phyloP scores from a whole-genome alignment of 1,139 yeast species.

The Pichia sp. region DNA sequence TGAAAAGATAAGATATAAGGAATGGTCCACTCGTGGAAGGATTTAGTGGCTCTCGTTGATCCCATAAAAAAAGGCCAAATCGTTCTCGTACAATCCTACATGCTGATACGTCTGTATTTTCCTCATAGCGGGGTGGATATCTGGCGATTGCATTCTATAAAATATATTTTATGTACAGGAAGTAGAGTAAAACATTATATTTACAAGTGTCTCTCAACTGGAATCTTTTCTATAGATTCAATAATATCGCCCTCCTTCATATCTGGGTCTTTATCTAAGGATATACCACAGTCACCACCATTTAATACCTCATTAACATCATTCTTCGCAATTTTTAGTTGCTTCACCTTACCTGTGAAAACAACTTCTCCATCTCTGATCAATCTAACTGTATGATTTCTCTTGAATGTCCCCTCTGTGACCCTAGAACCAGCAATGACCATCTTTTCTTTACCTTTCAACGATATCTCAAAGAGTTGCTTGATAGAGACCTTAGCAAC shows the following conservation, averaged over 20 bases:
- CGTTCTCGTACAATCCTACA: too few relatives aligned
- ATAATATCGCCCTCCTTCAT: conserved; percentile 58
- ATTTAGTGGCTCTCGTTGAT: too few relatives aligned
- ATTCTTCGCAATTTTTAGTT: conserved; percentile 78
- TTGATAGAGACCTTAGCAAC: conserved; percentile 64
- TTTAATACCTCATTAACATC: conserved; percentile 72
- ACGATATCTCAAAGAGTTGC: conserved; percentile 63
- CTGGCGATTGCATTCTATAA: too few relatives aligned
- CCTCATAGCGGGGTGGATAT: too few relatives aligned
- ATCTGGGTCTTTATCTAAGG: conserved; percentile 65
- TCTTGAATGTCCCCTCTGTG: conserved; percentile 57
- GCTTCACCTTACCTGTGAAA: conserved; percentile 61
- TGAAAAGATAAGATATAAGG: too few relatives aligned
- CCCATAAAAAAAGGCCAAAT: too few relatives aligned
- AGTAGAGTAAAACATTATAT: neutral
- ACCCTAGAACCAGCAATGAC: conserved; percentile 88
- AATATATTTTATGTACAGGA: too few relatives aligned
- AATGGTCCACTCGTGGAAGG: too few relatives aligned
- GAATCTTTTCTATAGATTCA: conserved; percentile 65
- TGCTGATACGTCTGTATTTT: too few relatives aligned
- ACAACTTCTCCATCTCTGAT: conserved; percentile 45
- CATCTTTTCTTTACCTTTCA: conserved; percentile 39
- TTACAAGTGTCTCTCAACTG: conserved; percentile 61
- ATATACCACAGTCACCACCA: conserved; percentile 86
- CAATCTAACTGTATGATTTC: conserved; percentile 57